Evolutionary conservation across 2,329 filamentous ascomycete species (phyloP).

Genomic region (Penicillium sp.): DNA sequence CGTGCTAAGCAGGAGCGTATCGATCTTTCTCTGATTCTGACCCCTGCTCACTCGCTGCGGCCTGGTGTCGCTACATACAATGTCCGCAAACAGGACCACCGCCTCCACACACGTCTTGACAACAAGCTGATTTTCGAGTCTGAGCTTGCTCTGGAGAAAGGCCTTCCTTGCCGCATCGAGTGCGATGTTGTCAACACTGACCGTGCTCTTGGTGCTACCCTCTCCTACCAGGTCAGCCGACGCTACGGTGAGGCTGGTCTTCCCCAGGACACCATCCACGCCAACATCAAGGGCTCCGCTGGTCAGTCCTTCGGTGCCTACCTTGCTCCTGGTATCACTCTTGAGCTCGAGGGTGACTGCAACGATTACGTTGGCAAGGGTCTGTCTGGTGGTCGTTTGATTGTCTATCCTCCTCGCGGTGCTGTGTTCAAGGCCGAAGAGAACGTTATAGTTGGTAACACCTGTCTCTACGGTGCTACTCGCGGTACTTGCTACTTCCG

Average conservation of each 20-base stretch:
- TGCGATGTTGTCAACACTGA: conserved; percentile 97
- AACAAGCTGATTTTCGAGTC: conserved; percentile 97
- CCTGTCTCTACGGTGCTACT: conserved; percentile 91
- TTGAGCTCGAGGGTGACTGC: conserved; percentile 90
- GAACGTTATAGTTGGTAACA: conserved; percentile 89
- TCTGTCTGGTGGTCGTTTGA: conserved; percentile 84
- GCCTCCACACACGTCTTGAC: conserved; percentile 84
- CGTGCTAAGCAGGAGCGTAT: conserved; percentile 91
- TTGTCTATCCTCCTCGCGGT: conserved; percentile 84
- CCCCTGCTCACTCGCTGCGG: conserved; percentile 89
- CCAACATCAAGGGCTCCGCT: conserved; percentile 92
- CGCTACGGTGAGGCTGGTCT: conserved; percentile 83
- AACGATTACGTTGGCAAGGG: conserved; percentile 98
- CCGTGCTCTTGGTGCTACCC: conserved; percentile 83
- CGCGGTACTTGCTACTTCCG: conserved; percentile 92
- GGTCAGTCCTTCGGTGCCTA: conserved; percentile 96
- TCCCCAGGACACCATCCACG: conserved; percentile 88
- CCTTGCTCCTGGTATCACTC: conserved; percentile 84
- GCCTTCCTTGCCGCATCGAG: conserved; percentile 85
- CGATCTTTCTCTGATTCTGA: conserved; percentile 85
- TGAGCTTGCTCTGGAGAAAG: conserved; percentile 90
- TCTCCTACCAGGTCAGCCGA: conserved; percentile 94
- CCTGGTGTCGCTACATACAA: conserved; percentile 96
- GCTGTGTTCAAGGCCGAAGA: conserved; percentile 95
- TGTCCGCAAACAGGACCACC: conserved; percentile 94